Percentiles rank a stretch among this genome's conserved stretches.
Conservation (phyloP, 306 rosid species). For the Potentilla sterilis region DNA sequence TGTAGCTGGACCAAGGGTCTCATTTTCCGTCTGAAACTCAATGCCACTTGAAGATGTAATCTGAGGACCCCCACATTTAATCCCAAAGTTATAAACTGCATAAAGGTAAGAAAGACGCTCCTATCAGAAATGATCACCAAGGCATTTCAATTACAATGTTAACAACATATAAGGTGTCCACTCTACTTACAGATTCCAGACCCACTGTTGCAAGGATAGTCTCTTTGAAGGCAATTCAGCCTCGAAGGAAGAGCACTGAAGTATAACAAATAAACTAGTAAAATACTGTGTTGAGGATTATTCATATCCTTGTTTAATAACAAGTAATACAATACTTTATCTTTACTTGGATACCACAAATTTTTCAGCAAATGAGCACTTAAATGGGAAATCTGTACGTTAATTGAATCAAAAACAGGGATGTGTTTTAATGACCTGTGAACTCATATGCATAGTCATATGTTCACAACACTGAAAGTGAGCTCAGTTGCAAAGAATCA, state of each 20-base stretch:
- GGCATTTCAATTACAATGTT: background rate
- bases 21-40: slow-evolving; percentile 47
- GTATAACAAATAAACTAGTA: background rate
- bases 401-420: background rate
- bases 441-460: background rate
- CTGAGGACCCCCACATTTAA: slow-evolving; percentile 67
- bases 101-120: background rate
- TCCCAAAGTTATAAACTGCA: slow-evolving; percentile 60
- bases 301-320: background rate
- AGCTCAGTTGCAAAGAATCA: slow-evolving; percentile 18
- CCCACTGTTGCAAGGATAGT: slow-evolving; percentile 65
- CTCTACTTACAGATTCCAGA: slow-evolving; percentile 52
- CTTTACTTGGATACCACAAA: background rate
- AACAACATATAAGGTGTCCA: background rate
- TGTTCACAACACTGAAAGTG: slow-evolving; percentile 10
- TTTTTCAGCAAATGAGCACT: background rate
- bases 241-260: slow-evolving; percentile 68
- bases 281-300: slow-evolving; percentile 10
- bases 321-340: background rate
- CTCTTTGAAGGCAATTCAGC: slow-evolving; percentile 62
- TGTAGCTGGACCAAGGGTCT: slow-evolving; percentile 63
- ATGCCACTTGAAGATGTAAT: slow-evolving; percentile 33
- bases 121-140: background rate
- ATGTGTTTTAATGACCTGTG: background rate
- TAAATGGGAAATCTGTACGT: background rate